A percentile compares a stretch with the other conserved stretches of the same genome.
Evolutionary conservation across 306 rosid genomes (phyloP).

Genomic region (Trifolium subterraneum): DNA sequence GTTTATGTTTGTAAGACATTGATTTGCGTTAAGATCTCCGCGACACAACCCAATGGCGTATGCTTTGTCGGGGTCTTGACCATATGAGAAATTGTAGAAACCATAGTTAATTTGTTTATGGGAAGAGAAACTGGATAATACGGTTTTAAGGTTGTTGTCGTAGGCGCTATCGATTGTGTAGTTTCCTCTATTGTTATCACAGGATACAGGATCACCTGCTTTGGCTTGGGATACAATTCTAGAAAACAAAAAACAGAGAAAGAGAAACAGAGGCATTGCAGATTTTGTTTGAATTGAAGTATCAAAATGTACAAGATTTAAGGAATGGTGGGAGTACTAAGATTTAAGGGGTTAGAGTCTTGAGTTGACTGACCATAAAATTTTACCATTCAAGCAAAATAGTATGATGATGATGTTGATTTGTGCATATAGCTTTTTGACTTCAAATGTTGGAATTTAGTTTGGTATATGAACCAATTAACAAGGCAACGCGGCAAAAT

Average conservation of each 20-base stretch:
- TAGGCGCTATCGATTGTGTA: conserved; percentile 44
- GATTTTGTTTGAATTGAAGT: neutral
- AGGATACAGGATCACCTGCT: neutral
- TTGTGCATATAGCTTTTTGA: neutral
- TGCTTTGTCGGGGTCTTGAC: conserved; percentile 42
- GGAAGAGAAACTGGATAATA: conserved; percentile 43
- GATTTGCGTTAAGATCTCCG: conserved; percentile 42
- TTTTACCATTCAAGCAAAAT: neutral
- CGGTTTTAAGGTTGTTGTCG: conserved; percentile 38
- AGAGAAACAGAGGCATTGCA: conserved; percentile 6
- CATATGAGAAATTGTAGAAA: conserved; percentile 48
- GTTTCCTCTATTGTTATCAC: neutral
- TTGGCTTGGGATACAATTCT: neutral
- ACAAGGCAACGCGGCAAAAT: neutral
- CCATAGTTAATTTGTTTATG: conserved; percentile 27
- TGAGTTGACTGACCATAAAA: neutral
- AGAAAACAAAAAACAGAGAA: neutral
- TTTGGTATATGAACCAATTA: neutral
- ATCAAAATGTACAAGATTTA: neutral
- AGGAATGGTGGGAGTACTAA: neutral
- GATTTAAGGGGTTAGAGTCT: neutral
- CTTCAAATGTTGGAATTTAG: neutral
- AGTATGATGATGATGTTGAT: no score
- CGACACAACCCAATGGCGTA: conserved; percentile 46
- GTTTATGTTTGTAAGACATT: conserved; percentile 43